These are phyloP conservation scores for Paralagenidium karlingii DNA, from an alignment of 352 stramenopile species.

Conservation along the genomic window DNA sequence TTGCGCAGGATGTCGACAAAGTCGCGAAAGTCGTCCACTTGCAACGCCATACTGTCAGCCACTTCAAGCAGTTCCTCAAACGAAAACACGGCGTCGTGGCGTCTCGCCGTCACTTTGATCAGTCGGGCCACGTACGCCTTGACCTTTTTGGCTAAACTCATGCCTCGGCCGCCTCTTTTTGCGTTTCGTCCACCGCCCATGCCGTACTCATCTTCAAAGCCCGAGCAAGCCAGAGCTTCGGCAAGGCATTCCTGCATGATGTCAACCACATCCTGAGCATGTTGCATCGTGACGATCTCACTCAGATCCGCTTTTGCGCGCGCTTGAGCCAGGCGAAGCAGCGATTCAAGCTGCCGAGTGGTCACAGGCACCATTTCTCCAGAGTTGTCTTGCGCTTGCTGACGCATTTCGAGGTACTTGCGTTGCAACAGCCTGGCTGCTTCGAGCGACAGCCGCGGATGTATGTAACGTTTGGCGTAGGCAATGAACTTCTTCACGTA, in stretches of 20 bases:
- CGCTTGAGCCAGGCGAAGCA: slow-evolving; percentile 86
- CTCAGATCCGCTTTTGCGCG: slow-evolving; percentile 91
- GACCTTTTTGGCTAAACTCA: slow-evolving; percentile 61
- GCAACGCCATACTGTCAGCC: slow-evolving; percentile 51
- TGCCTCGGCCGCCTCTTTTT: slow-evolving; percentile 12
- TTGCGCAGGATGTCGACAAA: slow-evolving; percentile 81
- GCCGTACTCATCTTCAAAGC: slow-evolving; percentile 84
- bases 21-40: slow-evolving; percentile 74
- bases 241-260: slow-evolving; percentile 89
- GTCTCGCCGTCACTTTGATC: slow-evolving; percentile 42
- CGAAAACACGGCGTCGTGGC: slow-evolving; percentile 54
- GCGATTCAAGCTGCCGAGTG: slow-evolving; percentile 93
- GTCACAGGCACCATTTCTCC: slow-evolving; percentile 47
- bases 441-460: slow-evolving; percentile 68
- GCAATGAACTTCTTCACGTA: slow-evolving; percentile 96
- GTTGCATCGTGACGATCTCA: slow-evolving; percentile 85
- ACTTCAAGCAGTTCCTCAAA: slow-evolving; percentile 66
- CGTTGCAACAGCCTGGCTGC: slow-evolving; percentile 60
- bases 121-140: slow-evolving; percentile 75
- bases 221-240: too few relatives aligned
- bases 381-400: slow-evolving; percentile 23
- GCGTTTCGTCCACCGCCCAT: slow-evolving; percentile 42
- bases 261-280: slow-evolving; percentile 95
- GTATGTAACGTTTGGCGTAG: slow-evolving; percentile 92
- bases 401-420: slow-evolving; percentile 83